A percentile compares a stretch with the other conserved stretches of the same genome.
Evolutionary conservation across 257 asterid genomes (phyloP).

Genomic region (Salvia splendens): DNA sequence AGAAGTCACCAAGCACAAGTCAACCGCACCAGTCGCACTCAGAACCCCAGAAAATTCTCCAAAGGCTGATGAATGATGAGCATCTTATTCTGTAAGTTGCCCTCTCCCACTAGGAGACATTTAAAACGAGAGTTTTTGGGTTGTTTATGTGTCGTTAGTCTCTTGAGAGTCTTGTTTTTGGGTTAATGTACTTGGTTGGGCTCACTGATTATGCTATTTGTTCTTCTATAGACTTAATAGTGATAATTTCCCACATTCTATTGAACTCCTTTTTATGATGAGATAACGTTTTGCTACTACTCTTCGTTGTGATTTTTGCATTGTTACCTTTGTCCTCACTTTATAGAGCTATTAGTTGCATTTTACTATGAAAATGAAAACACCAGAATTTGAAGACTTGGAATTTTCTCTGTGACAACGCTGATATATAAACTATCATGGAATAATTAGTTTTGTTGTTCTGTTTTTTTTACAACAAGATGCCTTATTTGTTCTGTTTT

Average conservation of each 20-base stretch:
- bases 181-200: constrained; percentile 16
- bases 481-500: too few relatives aligned
- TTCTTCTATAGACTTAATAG: constrained; percentile 18
- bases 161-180: constrained; percentile 18
- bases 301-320: background rate
- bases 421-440: too few relatives aligned
- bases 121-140: background rate
- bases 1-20: constrained; percentile 61
- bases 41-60: constrained; percentile 88
- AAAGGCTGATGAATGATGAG: constrained; percentile 47
- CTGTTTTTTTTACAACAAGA: too few relatives aligned
- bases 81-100: background rate
- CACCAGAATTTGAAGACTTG: background rate
- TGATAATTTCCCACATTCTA: constrained; percentile 13
- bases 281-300: constrained; percentile 15
- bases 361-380: background rate
- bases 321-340: background rate
- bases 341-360: background rate
- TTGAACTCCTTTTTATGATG: constrained; percentile 20
- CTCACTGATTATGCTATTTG: constrained; percentile 21
- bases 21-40: constrained; percentile 32
- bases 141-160: constrained; percentile 28
- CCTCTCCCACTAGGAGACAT: background rate
- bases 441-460: too few relatives aligned
- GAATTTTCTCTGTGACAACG: background rate